Conservation (phyloP, 495 filamentous ascomycete genomes). For the Aspergillus kassunensis region DNA sequence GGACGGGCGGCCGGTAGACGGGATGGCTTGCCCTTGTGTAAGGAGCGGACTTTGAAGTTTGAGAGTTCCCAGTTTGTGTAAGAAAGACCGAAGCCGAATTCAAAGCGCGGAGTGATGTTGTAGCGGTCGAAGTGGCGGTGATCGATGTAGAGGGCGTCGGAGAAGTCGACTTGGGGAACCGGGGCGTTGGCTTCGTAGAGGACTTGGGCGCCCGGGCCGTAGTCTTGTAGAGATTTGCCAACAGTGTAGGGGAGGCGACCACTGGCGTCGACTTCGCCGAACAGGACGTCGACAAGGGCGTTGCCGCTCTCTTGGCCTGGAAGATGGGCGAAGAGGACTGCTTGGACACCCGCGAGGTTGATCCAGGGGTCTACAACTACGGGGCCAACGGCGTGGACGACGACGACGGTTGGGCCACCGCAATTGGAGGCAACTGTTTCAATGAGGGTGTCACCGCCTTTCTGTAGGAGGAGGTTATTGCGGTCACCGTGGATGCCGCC, state of each 20-base stretch:
- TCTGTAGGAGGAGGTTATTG: slow-evolving; percentile 74
- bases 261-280: slow-evolving; percentile 80
- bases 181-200: slow-evolving; percentile 68
- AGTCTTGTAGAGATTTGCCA: slow-evolving; percentile 74
- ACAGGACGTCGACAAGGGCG: slow-evolving; percentile 76
- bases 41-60: slow-evolving; percentile 49
- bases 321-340: slow-evolving; percentile 79
- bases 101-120: slow-evolving; percentile 61
- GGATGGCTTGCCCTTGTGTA: slow-evolving; percentile 49
- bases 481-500: slow-evolving; percentile 72
- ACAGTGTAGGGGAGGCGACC: slow-evolving; percentile 90
- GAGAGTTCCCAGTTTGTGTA: slow-evolving; percentile 78
- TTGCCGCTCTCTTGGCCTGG: slow-evolving; percentile 90
- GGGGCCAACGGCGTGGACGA: slow-evolving; percentile 89
- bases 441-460: slow-evolving; percentile 72
- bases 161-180: slow-evolving; percentile 80
- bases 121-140: slow-evolving; percentile 86
- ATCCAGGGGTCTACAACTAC: slow-evolving; percentile 84
- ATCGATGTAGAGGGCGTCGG: slow-evolving; percentile 81
- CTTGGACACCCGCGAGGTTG: slow-evolving; percentile 72
- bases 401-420: slow-evolving; percentile 70
- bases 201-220: slow-evolving; percentile 73
- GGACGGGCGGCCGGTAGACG: slow-evolving; percentile 59
- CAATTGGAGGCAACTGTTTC: slow-evolving; percentile 67
- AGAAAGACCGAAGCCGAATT: slow-evolving; percentile 69